These are phyloP conservation scores for Solidago caesia DNA, from an alignment of 129 eudicot genomes.

Conservation along the genomic window DNA sequence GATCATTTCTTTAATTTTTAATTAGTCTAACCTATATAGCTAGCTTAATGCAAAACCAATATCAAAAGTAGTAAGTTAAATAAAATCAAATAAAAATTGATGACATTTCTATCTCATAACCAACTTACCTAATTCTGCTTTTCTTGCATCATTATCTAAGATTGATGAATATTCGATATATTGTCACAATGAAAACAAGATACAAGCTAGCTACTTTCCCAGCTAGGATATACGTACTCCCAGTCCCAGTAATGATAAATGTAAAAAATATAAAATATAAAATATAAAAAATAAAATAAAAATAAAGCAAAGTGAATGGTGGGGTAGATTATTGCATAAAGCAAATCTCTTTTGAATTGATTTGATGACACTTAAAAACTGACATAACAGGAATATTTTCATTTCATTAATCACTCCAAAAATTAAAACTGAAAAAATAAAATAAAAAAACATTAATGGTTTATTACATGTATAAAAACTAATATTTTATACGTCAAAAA, in stretches of 20 bases:
- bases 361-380: constrained; percentile 29
- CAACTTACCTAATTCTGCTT: neutral
- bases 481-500: too few species aligned
- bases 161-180: too few species aligned
- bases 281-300: neutral
- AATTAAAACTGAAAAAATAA: constrained; percentile 2
- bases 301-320: neutral
- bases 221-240: neutral
- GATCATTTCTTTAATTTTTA: too few species aligned
- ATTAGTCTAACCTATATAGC: too few species aligned
- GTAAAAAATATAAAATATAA: too few species aligned
- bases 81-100: neutral
- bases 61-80: neutral
- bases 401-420: constrained; percentile 22
- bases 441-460: neutral
- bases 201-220: too few species aligned
- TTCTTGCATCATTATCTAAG: neutral
- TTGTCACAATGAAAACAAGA: too few species aligned
- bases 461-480: too few species aligned
- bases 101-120: neutral
- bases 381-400: constrained; percentile 20
- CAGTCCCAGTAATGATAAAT: too few species aligned
- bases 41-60: neutral
- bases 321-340: constrained; percentile 17
- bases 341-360: constrained; percentile 27